Conservation (phyloP, 495 filamentous ascomycete species). For the Penicillium paxilli region DNA sequence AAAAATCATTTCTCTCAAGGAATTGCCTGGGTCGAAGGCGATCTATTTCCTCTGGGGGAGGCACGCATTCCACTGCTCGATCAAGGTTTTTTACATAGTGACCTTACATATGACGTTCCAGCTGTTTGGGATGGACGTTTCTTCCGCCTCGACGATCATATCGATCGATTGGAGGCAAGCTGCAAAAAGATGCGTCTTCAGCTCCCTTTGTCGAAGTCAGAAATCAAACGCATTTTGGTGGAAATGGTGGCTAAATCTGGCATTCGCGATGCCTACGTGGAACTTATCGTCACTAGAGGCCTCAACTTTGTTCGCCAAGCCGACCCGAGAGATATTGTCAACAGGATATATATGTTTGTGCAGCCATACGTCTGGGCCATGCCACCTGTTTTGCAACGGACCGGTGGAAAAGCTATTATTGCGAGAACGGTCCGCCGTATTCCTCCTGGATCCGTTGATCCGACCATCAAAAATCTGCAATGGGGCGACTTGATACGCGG, state of each 20-base stretch:
- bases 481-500: constrained; percentile 41
- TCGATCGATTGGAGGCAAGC: constrained; percentile 31
- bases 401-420: constrained; percentile 36
- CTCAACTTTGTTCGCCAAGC: constrained; percentile 29
- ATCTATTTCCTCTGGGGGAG: constrained; percentile 28
- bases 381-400: constrained; percentile 33
- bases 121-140: constrained; percentile 41
- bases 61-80: constrained; percentile 41
- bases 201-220: constrained; percentile 27
- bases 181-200: constrained; percentile 37
- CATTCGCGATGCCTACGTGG: constrained; percentile 39
- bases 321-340: constrained; percentile 25
- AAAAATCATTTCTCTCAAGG: constrained; percentile 32
- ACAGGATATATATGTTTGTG: constrained; percentile 42
- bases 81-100: constrained; percentile 43
- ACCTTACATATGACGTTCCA: constrained; percentile 44
- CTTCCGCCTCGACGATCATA: constrained; percentile 40
- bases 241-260: constrained; percentile 38
- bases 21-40: constrained; percentile 36
- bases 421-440: constrained; percentile 36
- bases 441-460: constrained; percentile 36
- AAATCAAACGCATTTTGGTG: constrained; percentile 34
- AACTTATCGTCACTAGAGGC: constrained; percentile 42
- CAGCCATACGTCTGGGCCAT: constrained; percentile 41
- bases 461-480: constrained; percentile 44